phyloP scores from a whole-genome alignment of 768 basidiomycete species.

The Xerocomus spinulosus region DNA sequence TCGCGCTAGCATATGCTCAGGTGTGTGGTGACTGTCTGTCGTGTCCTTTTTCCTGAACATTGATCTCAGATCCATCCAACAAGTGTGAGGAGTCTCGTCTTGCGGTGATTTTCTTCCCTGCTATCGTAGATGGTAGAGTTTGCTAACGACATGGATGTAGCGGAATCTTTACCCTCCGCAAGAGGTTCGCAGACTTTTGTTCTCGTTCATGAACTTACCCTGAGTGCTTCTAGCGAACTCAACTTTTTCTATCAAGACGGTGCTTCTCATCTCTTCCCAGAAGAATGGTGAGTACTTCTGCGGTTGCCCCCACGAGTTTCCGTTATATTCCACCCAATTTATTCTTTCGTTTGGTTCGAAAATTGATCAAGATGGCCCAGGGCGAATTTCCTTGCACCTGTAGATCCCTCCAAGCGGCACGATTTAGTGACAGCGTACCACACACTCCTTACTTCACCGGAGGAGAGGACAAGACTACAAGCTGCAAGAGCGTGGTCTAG shows the following conservation, averaged over 20 bases:
- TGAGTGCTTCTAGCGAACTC: slow-evolving; percentile 51
- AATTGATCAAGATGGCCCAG: too few relatives aligned
- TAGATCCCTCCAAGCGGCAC: slow-evolving; percentile 73
- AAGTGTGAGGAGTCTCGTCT: slow-evolving; percentile 69
- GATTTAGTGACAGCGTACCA: slow-evolving; percentile 87
- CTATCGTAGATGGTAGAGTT: not conserved
- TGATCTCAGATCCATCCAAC: slow-evolving; percentile 66
- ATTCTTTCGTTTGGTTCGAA: not conserved
- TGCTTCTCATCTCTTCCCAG: slow-evolving; percentile 76
- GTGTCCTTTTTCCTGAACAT: not conserved
- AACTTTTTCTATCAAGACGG: slow-evolving; percentile 92
- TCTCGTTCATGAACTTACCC: not conserved
- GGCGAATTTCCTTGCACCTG: slow-evolving; percentile 78
- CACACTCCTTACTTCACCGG: slow-evolving; percentile 64
- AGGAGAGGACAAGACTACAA: slow-evolving; percentile 56
- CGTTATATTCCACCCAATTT: too few relatives aligned
- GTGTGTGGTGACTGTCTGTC: slow-evolving; percentile 30
- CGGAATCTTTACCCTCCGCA: slow-evolving; percentile 85
- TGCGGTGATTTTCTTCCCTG: slow-evolving; percentile 47
- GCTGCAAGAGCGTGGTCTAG: slow-evolving; percentile 87
- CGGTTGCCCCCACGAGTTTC: too few relatives aligned
- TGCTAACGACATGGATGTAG: slow-evolving; percentile 32
- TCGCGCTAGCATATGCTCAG: slow-evolving; percentile 83
- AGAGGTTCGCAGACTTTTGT: slow-evolving; percentile 44
- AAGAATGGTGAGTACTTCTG: slow-evolving; percentile 68